Conservation (phyloP, 306 rosid genomes). For the Luffa aegyptiaca region DNA sequence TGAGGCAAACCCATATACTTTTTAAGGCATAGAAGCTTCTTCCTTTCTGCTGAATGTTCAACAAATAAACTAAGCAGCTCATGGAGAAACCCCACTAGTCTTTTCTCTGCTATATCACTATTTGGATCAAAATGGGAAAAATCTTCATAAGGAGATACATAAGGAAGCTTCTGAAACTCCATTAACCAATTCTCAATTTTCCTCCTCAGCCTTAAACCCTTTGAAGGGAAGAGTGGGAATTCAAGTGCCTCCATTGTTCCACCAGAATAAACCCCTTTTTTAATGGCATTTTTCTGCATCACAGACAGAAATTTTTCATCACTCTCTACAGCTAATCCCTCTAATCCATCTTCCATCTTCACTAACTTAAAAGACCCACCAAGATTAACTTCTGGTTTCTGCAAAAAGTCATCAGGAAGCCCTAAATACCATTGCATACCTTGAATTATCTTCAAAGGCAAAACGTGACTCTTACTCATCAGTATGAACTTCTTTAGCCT, state of each 20-base stretch:
- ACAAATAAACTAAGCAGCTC: conserved; percentile 73
- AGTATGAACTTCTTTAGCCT: conserved; percentile 70
- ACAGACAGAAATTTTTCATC: conserved; percentile 43
- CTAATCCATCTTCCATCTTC: conserved; percentile 65
- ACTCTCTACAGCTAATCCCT: conserved; percentile 44
- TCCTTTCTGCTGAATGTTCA: conserved; percentile 80
- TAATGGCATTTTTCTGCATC: conserved; percentile 52
- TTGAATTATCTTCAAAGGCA: conserved; percentile 67
- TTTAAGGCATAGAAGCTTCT: conserved; percentile 66
- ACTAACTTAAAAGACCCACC: conserved; percentile 63
- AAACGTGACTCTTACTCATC: conserved; percentile 55
- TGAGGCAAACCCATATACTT: conserved; percentile 72
- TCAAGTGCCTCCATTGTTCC: conserved; percentile 51
- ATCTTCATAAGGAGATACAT: conserved; percentile 74
- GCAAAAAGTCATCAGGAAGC: conserved; percentile 58
- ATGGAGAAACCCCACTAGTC: conserved; percentile 72
- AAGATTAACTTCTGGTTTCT: conserved; percentile 35
- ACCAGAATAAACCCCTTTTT: conserved; percentile 38
- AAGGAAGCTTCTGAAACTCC: conserved; percentile 77
- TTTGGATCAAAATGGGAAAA: conserved; percentile 40
- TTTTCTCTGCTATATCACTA: conserved; percentile 64
- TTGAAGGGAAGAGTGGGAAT: conserved; percentile 58
- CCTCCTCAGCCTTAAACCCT: conserved; percentile 71
- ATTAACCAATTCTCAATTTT: conserved; percentile 62
- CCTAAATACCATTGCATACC: conserved; percentile 96